Evolutionary conservation across 176 grass and related monocot genomes (phyloP).

Genomic region (Oryza glaberrima): DNA sequence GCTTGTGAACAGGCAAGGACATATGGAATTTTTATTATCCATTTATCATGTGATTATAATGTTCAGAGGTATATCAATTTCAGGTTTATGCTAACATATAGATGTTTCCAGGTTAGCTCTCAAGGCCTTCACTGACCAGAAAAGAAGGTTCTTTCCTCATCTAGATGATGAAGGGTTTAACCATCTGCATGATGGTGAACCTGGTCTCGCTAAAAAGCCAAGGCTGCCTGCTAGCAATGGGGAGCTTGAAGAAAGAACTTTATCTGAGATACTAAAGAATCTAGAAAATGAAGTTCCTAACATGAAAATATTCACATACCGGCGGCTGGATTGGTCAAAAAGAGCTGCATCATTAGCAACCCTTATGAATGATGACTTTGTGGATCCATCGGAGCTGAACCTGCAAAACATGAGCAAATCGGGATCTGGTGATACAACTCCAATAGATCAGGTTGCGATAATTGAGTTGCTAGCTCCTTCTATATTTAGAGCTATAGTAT

Average conservation of each 20-base stretch:
- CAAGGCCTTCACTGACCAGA: constrained; percentile 97
- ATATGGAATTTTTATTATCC: not conserved
- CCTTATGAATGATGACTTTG: constrained; percentile 60
- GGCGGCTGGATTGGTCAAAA: constrained; percentile 92
- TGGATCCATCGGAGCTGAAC: constrained; percentile 64
- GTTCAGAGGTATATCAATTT: constrained; percentile 7
- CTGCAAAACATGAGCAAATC: constrained; percentile 58
- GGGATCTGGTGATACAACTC: constrained; percentile 38
- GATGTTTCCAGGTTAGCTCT: constrained; percentile 84
- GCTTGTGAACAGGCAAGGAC: not conserved
- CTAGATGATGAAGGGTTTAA: constrained; percentile 78
- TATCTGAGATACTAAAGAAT: constrained; percentile 78
- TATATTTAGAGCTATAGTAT: constrained; percentile 92
- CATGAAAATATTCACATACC: constrained; percentile 76
- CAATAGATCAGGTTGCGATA: constrained; percentile 71
- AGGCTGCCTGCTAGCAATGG: constrained; percentile 42
- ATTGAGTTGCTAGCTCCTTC: constrained; percentile 86
- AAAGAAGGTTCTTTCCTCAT: constrained; percentile 92
- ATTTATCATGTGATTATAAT: constrained; percentile 1
- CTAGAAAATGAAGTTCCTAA: constrained; percentile 68
- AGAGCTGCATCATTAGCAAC: constrained; percentile 69
- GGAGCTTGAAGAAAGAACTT: constrained; percentile 59
- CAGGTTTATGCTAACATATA: constrained; percentile 5
- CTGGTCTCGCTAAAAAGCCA: constrained; percentile 55
- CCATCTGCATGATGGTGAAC: constrained; percentile 57